Conservation (phyloP, 345 rosid genomes). For the Corymbia maculata region DNA sequence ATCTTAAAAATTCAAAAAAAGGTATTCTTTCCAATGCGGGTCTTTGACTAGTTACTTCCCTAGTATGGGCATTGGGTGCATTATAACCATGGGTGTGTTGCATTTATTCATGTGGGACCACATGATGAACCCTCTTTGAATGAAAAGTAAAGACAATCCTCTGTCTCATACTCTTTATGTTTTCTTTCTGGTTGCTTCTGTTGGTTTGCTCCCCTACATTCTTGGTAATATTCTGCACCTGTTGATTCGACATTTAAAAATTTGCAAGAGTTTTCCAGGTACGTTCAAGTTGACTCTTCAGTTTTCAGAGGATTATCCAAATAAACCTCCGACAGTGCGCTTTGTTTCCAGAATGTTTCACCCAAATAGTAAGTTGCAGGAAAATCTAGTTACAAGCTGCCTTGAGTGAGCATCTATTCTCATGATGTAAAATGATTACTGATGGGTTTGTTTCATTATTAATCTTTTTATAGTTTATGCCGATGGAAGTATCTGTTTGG, state of each 20-base stretch:
- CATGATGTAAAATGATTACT: neutral
- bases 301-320: slow-evolving; percentile 47
- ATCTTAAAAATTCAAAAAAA: neutral
- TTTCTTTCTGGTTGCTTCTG: neutral
- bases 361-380: slow-evolving; percentile 43
- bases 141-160: neutral
- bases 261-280: slow-evolving; percentile 14
- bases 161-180: neutral
- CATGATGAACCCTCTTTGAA: neutral
- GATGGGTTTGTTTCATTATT: neutral
- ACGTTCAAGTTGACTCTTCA: slow-evolving; percentile 57
- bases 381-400: neutral
- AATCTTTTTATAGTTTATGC: slow-evolving; percentile 59
- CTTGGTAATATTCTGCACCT: neutral
- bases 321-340: slow-evolving; percentile 48
- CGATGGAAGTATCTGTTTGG: slow-evolving; percentile 94
- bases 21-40: neutral
- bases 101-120: neutral
- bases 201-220: neutral
- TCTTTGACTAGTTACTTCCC: neutral
- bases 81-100: neutral
- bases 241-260: slow-evolving; percentile 29
- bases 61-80: neutral
- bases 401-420: neutral
- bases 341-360: slow-evolving; percentile 59